Conservation (phyloP, 768 basidiomycete species). For the Mycena alexandri region DNA sequence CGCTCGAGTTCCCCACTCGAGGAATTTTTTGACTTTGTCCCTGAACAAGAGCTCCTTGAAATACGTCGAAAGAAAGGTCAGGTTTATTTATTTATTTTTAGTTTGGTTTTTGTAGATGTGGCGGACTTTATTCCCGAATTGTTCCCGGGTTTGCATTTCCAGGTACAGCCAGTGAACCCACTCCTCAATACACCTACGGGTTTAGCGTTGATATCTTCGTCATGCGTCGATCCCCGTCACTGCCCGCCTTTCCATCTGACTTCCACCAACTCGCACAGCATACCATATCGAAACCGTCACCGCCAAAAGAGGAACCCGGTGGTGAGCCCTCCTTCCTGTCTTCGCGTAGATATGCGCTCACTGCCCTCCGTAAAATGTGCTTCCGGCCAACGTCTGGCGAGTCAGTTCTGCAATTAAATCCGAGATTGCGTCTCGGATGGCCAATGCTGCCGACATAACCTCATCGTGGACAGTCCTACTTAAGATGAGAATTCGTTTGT, state of each 20-base stretch:
- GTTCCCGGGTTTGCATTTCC: too few species aligned
- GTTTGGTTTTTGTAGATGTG: too few species aligned
- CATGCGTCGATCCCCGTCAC: too few species aligned
- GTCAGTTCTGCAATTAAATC: neutral
- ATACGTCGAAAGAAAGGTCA: too few species aligned
- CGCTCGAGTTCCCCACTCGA: too few species aligned
- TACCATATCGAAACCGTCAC: neutral
- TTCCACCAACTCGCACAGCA: neutral
- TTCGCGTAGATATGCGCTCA: neutral
- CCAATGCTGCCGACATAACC: neutral
- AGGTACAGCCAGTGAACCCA: too few species aligned
- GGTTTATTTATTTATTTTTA: too few species aligned
- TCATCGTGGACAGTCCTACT: neutral
- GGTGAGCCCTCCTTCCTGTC: neutral
- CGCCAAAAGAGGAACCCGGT: neutral
- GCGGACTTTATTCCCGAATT: too few species aligned
- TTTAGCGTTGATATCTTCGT: too few species aligned
- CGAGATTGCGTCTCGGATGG: neutral
- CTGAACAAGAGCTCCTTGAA: too few species aligned
- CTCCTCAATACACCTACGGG: too few species aligned
- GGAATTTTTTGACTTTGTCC: too few species aligned
- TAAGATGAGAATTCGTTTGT: neutral
- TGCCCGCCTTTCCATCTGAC: constrained; percentile 1
- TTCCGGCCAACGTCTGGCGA: neutral
- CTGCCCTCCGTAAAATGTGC: neutral